Base-by-base conservation (phyloP, 106 monocot species). In the Dendrobium catenatum region DNA sequence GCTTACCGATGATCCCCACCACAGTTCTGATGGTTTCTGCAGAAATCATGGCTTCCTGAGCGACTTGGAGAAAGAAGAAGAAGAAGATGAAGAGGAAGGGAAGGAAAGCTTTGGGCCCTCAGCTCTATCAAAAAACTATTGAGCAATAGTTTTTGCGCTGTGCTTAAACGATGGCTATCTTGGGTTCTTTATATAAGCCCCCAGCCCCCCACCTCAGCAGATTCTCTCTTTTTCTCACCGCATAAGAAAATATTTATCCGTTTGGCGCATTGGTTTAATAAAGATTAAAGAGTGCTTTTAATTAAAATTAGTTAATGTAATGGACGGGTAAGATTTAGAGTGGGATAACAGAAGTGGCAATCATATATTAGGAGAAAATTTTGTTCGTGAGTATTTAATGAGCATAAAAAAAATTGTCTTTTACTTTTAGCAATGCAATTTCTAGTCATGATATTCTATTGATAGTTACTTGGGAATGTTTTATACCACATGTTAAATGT, bases 1-100 rank as follows among this genome's bases (percentile, higher is more conserved):
- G 40, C 79, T n/a, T 49, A 91, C 94, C 94, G 55, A 94, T 6
- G 76, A 94, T 86, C 27, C 94, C 94, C 56, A 94, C 84, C 1
- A 41, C 89, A 3, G 89, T 89, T 22, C 94, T 78, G 56, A 88
- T 88, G 24, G 85, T 75, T 20, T 88, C 91, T 3, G 88, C 33
- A 19, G 94, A 94, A 85, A 94, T 83, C 94, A 94, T 94, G 84
- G 81, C 80, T 76, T 20, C 43, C 13, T 37, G 37, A 70, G 51
- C 51, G 16, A 51, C 1, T 70, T 0, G 6, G 41, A 74, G 20
- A 6, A 74, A 42, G 74, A 74, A 74, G 74, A 74, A 74, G 43
- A 26, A 16, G 74, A 42, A 74, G 73, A 73, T 18, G 73, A 73
- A 73, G 73, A 73, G 33, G 73, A 17, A 42, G 73, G 0, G 61